phyloP scores from a whole-genome alignment of 768 basidiomycete species.

The Scleroderma bovista region DNA sequence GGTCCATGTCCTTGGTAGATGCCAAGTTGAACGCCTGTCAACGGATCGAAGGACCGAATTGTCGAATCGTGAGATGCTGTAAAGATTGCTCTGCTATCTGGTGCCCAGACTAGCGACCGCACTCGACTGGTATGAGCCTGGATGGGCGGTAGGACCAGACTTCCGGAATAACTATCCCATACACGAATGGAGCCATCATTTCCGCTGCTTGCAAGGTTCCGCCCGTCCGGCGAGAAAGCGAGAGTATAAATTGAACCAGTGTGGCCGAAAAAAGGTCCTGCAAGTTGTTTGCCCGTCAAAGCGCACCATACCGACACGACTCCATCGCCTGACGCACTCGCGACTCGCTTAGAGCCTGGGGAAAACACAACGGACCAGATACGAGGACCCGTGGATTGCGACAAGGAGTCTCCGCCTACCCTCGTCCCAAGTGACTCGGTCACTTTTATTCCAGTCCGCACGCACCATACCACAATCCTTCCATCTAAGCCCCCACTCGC shows the following conservation, averaged over 20 bases:
- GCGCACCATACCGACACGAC: neutral
- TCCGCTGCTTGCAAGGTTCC: slow-evolving; percentile 14
- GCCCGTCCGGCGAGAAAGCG: slow-evolving; percentile 16
- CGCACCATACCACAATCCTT: neutral
- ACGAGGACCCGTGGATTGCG: neutral
- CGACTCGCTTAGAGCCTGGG: neutral
- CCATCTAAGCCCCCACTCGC: slow-evolving; percentile 2
- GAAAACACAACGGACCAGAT: slow-evolving; percentile 3
- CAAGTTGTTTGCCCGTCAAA: neutral
- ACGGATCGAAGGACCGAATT: neutral
- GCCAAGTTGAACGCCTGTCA: neutral
- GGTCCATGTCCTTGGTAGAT: neutral
- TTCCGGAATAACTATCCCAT: slow-evolving; percentile 9
- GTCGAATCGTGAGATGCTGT: neutral
- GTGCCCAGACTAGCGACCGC: slow-evolving; percentile 3
- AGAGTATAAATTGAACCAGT: slow-evolving; percentile 15
- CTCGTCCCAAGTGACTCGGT: too few relatives aligned
- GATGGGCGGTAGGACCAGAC: neutral
- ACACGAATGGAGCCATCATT: slow-evolving; percentile 15
- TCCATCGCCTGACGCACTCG: neutral
- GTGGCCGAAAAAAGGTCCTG: slow-evolving; percentile 7
- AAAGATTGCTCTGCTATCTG: neutral
- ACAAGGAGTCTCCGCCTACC: neutral
- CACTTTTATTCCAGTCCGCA: neutral
- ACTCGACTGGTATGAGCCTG: neutral